A percentile compares a stretch with the other conserved stretches of the same genome.
Evolutionary conservation across 495 filamentous ascomycete genomes (phyloP).

Genomic region (Hypoxylon fragiforme): DNA sequence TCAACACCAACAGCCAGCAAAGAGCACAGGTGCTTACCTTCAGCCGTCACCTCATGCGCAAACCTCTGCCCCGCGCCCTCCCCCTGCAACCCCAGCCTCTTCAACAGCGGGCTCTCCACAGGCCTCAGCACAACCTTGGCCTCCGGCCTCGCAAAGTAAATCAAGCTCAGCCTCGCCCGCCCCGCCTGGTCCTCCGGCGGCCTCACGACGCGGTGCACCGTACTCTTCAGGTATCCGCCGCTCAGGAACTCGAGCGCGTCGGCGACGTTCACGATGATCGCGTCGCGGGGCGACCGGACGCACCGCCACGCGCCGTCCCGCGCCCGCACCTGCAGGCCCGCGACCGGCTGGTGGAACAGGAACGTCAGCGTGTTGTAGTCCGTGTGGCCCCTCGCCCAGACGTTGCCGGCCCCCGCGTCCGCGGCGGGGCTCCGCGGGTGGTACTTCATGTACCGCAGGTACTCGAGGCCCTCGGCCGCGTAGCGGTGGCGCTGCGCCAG

Average conservation of each 20-base stretch:
- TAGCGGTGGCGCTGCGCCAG: constrained; percentile 56
- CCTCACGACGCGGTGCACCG: constrained; percentile 55
- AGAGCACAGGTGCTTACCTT: constrained; percentile 25
- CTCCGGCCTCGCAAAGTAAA: constrained; percentile 51
- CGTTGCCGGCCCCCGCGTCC: constrained; percentile 44
- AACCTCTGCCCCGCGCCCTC: constrained; percentile 40
- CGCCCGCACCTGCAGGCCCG: constrained; percentile 54
- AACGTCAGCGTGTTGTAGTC: constrained; percentile 59
- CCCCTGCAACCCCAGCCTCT: constrained; percentile 48
- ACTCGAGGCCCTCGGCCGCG: constrained; percentile 47
- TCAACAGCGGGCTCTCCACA: constrained; percentile 50
- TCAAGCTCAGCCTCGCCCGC: constrained; percentile 51
- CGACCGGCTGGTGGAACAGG: constrained; percentile 59
- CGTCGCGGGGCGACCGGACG: constrained; percentile 51
- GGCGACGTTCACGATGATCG: constrained; percentile 56
- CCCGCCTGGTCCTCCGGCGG: constrained; percentile 52
- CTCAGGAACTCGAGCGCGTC: constrained; percentile 55
- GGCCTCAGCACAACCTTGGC: constrained; percentile 49
- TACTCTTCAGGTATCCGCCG: constrained; percentile 54
- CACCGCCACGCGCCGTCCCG: constrained; percentile 47
- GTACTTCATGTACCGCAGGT: constrained; percentile 62
- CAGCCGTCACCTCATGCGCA: constrained; percentile 36
- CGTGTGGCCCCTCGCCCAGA: constrained; percentile 55
- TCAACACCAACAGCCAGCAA: background rate
- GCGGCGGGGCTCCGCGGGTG: constrained; percentile 49